These are phyloP conservation scores for Fusarium liriodendri DNA, from an alignment of 2,329 filamentous ascomycete genomes.

Conservation along the genomic window DNA sequence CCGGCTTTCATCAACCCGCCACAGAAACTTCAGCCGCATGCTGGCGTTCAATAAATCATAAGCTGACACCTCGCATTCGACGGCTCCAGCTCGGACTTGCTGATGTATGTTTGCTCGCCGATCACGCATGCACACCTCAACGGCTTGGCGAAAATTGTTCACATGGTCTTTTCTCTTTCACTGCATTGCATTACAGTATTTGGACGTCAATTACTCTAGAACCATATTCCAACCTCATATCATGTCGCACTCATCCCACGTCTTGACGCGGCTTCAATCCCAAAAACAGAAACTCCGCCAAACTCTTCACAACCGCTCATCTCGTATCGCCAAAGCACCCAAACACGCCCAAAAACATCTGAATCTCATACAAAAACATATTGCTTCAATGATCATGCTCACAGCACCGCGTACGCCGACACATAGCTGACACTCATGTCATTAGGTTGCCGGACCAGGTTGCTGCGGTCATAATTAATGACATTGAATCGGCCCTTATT, in stretches of 20 bases:
- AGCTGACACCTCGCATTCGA: conserved; percentile 5
- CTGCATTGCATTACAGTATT: background rate
- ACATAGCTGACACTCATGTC: conserved; percentile 97
- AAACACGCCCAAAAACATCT: background rate
- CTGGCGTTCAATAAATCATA: conserved; percentile 3
- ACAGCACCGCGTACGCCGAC: conserved; percentile 86
- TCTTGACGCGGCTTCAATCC: background rate
- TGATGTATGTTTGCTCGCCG: background rate
- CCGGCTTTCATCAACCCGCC: background rate
- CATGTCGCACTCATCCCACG: background rate
- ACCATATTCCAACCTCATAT: background rate
- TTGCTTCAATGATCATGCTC: background rate
- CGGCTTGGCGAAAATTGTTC: background rate
- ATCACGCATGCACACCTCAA: background rate
- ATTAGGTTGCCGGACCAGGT: conserved; percentile 71
- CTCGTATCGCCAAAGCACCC: background rate
- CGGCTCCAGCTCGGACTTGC: background rate
- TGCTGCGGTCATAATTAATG: conserved; percentile 88
- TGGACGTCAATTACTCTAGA: background rate
- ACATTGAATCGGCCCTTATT: conserved; percentile 75
- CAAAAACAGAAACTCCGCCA: background rate
- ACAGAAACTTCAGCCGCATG: background rate
- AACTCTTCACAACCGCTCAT: background rate
- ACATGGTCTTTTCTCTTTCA: background rate
- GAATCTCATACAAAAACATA: background rate